Conservation (phyloP, 192 early-diverging fungal species). For the Allomyces macrogynus region DNA sequence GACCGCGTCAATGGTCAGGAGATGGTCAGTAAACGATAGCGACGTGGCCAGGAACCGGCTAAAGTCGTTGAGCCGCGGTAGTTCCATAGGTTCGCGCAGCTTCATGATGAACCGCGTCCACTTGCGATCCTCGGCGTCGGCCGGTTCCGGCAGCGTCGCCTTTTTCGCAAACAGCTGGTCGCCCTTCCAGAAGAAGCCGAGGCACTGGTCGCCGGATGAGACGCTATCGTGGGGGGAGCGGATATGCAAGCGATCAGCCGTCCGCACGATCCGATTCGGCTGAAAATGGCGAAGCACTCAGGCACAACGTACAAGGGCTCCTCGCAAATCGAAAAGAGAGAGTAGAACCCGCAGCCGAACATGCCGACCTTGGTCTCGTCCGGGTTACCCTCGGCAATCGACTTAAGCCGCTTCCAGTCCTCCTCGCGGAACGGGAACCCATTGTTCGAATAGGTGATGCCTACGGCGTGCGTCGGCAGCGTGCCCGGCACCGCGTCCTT, state of each 20-base stretch:
- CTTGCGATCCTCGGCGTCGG: slow-evolving; percentile 17
- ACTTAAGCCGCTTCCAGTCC: slow-evolving; percentile 61
- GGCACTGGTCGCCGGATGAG: slow-evolving; percentile 47
- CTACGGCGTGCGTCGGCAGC: slow-evolving; percentile 13
- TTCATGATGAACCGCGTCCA: slow-evolving; percentile 62
- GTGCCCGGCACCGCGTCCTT: slow-evolving; percentile 5
- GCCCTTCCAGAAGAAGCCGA: slow-evolving; percentile 76
- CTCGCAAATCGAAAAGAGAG: slow-evolving; percentile 72
- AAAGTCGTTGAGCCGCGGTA: slow-evolving; percentile 44
- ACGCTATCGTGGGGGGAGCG: slow-evolving; percentile 20
- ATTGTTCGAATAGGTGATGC: slow-evolving; percentile 57
- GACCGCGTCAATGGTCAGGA: slow-evolving; percentile 39
- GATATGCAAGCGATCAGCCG: neutral
- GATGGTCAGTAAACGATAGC: slow-evolving; percentile 59
- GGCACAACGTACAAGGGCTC: slow-evolving; percentile 48
- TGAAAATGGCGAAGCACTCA: neutral
- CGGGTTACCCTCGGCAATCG: slow-evolving; percentile 84
- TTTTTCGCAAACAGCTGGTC: slow-evolving; percentile 71
- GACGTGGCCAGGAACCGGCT: slow-evolving; percentile 39
- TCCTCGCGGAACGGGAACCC: slow-evolving; percentile 56
- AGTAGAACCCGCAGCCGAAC: slow-evolving; percentile 38
- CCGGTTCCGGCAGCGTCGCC: slow-evolving; percentile 18
- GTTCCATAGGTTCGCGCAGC: slow-evolving; percentile 49
- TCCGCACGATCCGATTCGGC: neutral
- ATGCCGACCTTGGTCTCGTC: slow-evolving; percentile 30